Evolutionary conservation across 2,329 filamentous ascomycete species (phyloP).

Genomic region (Fusarium udum): DNA sequence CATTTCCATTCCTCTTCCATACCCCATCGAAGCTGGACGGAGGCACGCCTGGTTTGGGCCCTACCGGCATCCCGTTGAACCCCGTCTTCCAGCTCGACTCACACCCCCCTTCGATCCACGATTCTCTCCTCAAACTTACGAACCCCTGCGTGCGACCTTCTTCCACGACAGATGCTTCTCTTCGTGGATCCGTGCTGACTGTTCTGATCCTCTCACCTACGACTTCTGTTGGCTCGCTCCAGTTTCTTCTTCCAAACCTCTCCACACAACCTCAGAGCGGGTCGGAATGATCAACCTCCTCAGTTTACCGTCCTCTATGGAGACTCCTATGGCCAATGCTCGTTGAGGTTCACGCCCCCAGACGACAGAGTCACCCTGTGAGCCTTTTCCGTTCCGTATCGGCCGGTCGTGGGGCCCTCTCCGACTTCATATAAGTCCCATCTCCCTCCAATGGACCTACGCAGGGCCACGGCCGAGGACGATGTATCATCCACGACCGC

Average conservation of each 20-base stretch:
- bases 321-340: slow-evolving; percentile 45
- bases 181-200: slow-evolving; percentile 42
- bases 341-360: slow-evolving; percentile 43
- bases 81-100: slow-evolving; percentile 33
- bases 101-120: slow-evolving; percentile 40
- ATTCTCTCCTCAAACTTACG: slow-evolving; percentile 33
- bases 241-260: slow-evolving; percentile 38
- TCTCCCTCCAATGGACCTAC: slow-evolving; percentile 48
- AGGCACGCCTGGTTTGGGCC: slow-evolving; percentile 30
- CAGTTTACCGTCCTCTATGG: slow-evolving; percentile 47
- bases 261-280: slow-evolving; percentile 47
- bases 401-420: slow-evolving; percentile 36
- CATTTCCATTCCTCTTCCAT: slow-evolving; percentile 42
- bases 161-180: slow-evolving; percentile 37
- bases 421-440: slow-evolving; percentile 40
- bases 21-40: slow-evolving; percentile 37
- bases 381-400: slow-evolving; percentile 33
- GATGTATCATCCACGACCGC: slow-evolving; percentile 47
- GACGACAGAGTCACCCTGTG: slow-evolving; percentile 34
- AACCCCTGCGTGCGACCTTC: slow-evolving; percentile 36
- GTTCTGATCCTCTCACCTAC: slow-evolving; percentile 31
- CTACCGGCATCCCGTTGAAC: slow-evolving; percentile 25
- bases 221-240: slow-evolving; percentile 41
- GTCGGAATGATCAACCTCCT: slow-evolving; percentile 50
- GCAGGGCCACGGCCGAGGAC: slow-evolving; percentile 42